Conservation (phyloP, 129 eudicot genomes). For the Silybum marianum region DNA sequence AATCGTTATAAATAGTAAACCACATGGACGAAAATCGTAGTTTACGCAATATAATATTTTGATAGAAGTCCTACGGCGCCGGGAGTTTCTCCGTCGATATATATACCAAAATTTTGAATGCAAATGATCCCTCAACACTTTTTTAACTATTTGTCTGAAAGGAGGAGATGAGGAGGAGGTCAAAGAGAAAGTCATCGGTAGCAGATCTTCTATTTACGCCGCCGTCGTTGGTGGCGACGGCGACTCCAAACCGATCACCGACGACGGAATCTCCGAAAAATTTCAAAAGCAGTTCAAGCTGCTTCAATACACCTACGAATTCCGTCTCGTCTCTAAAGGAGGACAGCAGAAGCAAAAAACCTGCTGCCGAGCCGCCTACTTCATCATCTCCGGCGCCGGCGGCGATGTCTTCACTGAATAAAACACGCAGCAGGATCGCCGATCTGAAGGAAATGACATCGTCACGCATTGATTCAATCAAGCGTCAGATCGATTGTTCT, state of each 20-base stretch:
- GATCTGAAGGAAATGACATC: constrained; percentile 64
- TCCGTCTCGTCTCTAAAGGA: constrained; percentile 26
- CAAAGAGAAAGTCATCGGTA: constrained; percentile 43
- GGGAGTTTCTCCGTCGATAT: constrained; percentile 7
- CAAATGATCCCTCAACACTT: background rate
- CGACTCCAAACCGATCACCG: constrained; percentile 26
- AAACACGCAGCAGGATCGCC: constrained; percentile 36
- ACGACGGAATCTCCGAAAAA: constrained; percentile 39
- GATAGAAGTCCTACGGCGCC: background rate
- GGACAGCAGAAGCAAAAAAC: constrained; percentile 22
- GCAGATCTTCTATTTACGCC: constrained; percentile 42
- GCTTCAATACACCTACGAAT: constrained; percentile 25
- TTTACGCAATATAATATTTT: too few relatives aligned
- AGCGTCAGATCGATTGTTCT: constrained; percentile 55
- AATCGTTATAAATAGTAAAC: too few relatives aligned
- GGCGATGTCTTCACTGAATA: constrained; percentile 29
- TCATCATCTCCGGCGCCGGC: constrained; percentile 27
- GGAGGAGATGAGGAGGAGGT: constrained; percentile 40
- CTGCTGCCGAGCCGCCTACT: background rate
- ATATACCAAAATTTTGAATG: background rate
- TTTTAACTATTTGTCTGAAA: background rate
- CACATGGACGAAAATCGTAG: too few relatives aligned
- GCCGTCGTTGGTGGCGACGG: constrained; percentile 19
- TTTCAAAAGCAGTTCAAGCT: constrained; percentile 45
- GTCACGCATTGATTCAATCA: constrained; percentile 57